Base-by-base conservation (phyloP, 768 basidiomycete genomes). In the Serpula lacrymans region DNA sequence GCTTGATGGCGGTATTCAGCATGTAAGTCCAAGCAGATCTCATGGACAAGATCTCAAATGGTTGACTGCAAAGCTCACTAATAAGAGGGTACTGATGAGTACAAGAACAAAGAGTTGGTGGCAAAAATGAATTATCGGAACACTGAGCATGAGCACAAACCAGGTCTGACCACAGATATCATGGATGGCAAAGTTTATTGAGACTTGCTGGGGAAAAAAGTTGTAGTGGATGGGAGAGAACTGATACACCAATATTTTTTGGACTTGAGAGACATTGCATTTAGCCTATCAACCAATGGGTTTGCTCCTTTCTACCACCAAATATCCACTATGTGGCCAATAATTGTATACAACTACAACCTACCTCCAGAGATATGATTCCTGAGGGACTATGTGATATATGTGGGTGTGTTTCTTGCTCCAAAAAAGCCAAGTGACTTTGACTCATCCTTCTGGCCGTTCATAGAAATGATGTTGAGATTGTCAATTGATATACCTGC, bases 281-380 rank as follows among this genome's bases (percentile, higher is more conserved):
- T n/a, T n/a, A n/a, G n/a, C n/a, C n/a, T n/a, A n/a, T n/a, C n/a
- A n/a, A n/a, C n/a, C n/a, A n/a, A n/a, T n/a, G n/a, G n/a, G n/a
- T n/a, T n/a, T n/a, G n/a, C n/a, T n/a, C n/a, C n/a, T n/a, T n/a
- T n/a, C n/a, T 62, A 65, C 18, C 47, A 53, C 3, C 53, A 60
- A 0, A 58, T 55, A 9, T 42, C 52, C 4, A 70, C 70, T 0
- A 56, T 50, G n/a, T 75, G 70, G 64, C 74, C 70, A 2, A 38
- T 76, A 8, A 51, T 75, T 21, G 9, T 68, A 1, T 57, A 64
- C 46, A 68, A 70, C 43, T 67, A 64, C 50, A 74, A 74, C 41
- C 54, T 74, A 2, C 60, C 61, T 2, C 71, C 72, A 0, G 64
- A 66, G 7, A 50, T 64, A 6, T 57, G 66, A 9, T 65, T 62